These are phyloP conservation scores for Hypocreales sp. DNA, from an alignment of 2,329 filamentous ascomycete genomes.

Conservation along the genomic window DNA sequence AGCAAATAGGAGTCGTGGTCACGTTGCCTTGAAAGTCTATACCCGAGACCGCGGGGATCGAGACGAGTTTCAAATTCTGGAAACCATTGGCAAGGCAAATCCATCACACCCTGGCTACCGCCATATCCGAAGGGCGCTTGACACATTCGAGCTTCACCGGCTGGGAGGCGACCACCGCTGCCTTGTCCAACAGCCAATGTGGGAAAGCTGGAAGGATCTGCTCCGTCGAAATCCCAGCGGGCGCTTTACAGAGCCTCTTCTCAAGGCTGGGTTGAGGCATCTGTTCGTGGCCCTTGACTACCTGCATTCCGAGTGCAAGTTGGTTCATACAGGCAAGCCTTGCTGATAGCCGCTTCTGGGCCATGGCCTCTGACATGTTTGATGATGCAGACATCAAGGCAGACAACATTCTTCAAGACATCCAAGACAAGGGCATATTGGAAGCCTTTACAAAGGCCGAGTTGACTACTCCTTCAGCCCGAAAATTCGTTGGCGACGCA, in stretches of 20 bases:
- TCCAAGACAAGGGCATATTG: slow-evolving; percentile 1
- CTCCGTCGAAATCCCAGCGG: slow-evolving; percentile 16
- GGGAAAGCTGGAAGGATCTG: slow-evolving; percentile 23
- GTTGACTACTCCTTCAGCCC: neutral
- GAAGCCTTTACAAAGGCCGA: slow-evolving; percentile 2
- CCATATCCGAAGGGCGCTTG: slow-evolving; percentile 14
- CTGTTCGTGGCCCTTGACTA: slow-evolving; percentile 22
- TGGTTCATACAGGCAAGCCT: slow-evolving; percentile 26
- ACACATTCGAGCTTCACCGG: slow-evolving; percentile 8
- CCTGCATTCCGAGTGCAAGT: slow-evolving; percentile 23
- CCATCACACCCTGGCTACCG: slow-evolving; percentile 13
- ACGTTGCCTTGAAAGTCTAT: slow-evolving; percentile 7
- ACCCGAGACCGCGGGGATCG: slow-evolving; percentile 1
- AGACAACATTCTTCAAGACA: slow-evolving; percentile 20
- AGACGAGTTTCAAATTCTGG: slow-evolving; percentile 8
- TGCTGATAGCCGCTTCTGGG: neutral
- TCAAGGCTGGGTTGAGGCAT: slow-evolving; percentile 15
- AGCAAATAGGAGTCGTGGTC: neutral
- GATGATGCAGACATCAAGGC: slow-evolving; percentile 20
- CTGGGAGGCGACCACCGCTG: slow-evolving; percentile 6
- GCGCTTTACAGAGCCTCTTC: slow-evolving; percentile 19
- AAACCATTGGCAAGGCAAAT: slow-evolving; percentile 6
- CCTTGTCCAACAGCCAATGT: slow-evolving; percentile 20
- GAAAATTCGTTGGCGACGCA: neutral
- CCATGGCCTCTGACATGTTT: neutral